Evolutionary conservation across 2,329 filamentous ascomycete species (phyloP).

Genomic region (Phialophora chinensis): DNA sequence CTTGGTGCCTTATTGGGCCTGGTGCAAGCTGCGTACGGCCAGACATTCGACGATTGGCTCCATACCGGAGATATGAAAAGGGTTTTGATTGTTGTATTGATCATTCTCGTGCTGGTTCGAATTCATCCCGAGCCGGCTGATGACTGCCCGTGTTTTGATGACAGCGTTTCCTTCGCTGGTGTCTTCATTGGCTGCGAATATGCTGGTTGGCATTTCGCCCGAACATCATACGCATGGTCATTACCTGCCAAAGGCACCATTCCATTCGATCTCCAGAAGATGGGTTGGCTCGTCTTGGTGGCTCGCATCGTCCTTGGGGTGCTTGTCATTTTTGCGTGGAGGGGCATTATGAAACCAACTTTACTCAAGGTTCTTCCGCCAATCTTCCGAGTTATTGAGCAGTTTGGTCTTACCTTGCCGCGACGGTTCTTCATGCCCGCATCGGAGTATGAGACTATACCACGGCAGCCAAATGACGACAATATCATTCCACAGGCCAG

Average conservation of each 20-base stretch:
- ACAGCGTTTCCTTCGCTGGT: slow-evolving; percentile 90
- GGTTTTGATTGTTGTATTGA: slow-evolving; percentile 66
- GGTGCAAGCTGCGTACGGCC: slow-evolving; percentile 61
- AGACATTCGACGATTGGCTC: slow-evolving; percentile 72
- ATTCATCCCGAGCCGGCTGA: slow-evolving; percentile 96
- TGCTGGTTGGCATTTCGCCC: slow-evolving; percentile 81
- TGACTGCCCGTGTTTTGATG: slow-evolving; percentile 95
- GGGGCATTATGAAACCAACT: slow-evolving; percentile 84
- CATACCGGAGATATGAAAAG: slow-evolving; percentile 67
- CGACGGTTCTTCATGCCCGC: slow-evolving; percentile 90
- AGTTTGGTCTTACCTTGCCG: slow-evolving; percentile 77
- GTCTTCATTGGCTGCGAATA: slow-evolving; percentile 84
- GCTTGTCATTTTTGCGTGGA: slow-evolving; percentile 83
- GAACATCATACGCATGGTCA: slow-evolving; percentile 59
- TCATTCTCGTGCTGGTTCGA: slow-evolving; percentile 77
- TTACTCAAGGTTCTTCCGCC: slow-evolving; percentile 80
- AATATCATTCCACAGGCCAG: slow-evolving; percentile 90
- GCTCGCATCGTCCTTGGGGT: slow-evolving; percentile 79
- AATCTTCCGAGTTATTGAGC: slow-evolving; percentile 83
- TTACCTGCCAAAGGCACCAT: slow-evolving; percentile 64
- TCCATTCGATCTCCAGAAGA: slow-evolving; percentile 67
- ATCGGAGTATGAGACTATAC: slow-evolving; percentile 87
- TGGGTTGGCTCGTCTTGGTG: slow-evolving; percentile 70
- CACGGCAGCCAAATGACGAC: slow-evolving; percentile 73
- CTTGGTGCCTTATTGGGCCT: slow-evolving; percentile 72